Evolutionary conservation across 2,329 filamentous ascomycete species (phyloP).

Genomic region (Aspergillus glaucus): DNA sequence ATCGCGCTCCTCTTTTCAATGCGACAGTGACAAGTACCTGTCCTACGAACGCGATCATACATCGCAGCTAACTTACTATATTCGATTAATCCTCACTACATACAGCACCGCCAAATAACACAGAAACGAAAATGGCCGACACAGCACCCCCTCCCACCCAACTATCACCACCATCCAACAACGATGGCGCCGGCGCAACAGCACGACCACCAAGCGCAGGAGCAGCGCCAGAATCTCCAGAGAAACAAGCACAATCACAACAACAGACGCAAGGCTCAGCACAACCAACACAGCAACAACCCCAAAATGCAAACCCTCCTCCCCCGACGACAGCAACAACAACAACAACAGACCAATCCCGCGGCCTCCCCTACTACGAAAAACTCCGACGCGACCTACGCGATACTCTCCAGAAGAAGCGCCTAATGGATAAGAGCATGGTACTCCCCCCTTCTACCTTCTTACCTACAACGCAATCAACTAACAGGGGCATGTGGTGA

Average conservation of each 20-base stretch:
- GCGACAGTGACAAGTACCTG: neutral
- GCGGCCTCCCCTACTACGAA: constrained; percentile 62
- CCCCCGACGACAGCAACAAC: constrained; percentile 5
- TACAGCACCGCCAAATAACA: too few relatives aligned
- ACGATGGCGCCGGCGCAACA: constrained; percentile 12
- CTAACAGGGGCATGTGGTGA: constrained; percentile 1
- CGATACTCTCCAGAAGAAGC: constrained; percentile 60
- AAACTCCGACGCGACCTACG: constrained; percentile 62
- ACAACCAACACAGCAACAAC: constrained; percentile 4
- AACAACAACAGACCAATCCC: constrained; percentile 27
- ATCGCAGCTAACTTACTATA: too few relatives aligned
- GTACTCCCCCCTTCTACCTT: constrained; percentile 28
- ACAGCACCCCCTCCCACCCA: constrained; percentile 29
- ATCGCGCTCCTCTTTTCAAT: neutral
- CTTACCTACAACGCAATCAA: neutral
- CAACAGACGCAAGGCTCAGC: neutral
- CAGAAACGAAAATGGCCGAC: constrained; percentile 32
- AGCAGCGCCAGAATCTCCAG: constrained; percentile 2
- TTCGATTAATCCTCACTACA: too few relatives aligned
- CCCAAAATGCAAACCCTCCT: neutral
- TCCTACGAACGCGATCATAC: neutral
- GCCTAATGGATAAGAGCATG: constrained; percentile 55
- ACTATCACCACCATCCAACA: constrained; percentile 13
- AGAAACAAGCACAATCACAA: neutral
- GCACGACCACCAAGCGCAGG: constrained; percentile 11